Conservation (phyloP, 1,284 basidiomycete genomes). For the Ceratobasidium sp. region DNA sequence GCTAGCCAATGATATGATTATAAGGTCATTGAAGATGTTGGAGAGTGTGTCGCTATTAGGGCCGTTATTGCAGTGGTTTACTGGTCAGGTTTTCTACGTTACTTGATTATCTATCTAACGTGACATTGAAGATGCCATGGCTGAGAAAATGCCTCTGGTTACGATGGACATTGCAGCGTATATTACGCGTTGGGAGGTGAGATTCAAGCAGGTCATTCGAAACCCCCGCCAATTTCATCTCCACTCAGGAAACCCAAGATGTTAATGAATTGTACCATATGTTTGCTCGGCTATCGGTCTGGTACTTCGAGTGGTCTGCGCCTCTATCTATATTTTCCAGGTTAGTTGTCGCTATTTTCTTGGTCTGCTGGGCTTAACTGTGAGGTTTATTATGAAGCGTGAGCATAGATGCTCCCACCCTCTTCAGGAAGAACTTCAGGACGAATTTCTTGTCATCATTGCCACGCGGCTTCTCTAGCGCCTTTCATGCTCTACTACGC, state of each 20-base stretch:
- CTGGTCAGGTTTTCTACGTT: not conserved
- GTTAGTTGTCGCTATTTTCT: slow-evolving; percentile 48
- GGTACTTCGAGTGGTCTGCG: slow-evolving; percentile 64
- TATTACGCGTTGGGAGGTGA: slow-evolving; percentile 67
- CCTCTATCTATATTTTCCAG: slow-evolving; percentile 68
- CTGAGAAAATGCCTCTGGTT: slow-evolving; percentile 64
- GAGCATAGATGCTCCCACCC: slow-evolving; percentile 40
- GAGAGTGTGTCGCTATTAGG: slow-evolving; percentile 34
- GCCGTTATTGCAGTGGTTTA: slow-evolving; percentile 39
- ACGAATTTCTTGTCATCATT: slow-evolving; percentile 66
- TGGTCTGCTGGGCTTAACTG: not conserved
- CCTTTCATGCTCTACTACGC: slow-evolving; percentile 74
- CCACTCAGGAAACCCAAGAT: slow-evolving; percentile 56
- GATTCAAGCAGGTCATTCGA: slow-evolving; percentile 29
- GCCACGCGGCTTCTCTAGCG: slow-evolving; percentile 63
- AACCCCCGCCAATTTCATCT: slow-evolving; percentile 19
- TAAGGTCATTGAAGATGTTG: slow-evolving; percentile 19
- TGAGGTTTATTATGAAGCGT: slow-evolving; percentile 1
- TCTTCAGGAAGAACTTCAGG: slow-evolving; percentile 41
- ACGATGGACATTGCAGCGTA: slow-evolving; percentile 63
- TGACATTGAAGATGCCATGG: slow-evolving; percentile 62
- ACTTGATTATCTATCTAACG: not conserved
- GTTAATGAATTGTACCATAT: slow-evolving; percentile 59
- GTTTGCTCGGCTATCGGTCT: slow-evolving; percentile 55
- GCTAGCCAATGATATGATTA: slow-evolving; percentile 22